Percentiles rank a stretch among this genome's conserved stretches.
Evolutionary conservation across 257 asterid species (phyloP).

Genomic region (Primulina eburnea): DNA sequence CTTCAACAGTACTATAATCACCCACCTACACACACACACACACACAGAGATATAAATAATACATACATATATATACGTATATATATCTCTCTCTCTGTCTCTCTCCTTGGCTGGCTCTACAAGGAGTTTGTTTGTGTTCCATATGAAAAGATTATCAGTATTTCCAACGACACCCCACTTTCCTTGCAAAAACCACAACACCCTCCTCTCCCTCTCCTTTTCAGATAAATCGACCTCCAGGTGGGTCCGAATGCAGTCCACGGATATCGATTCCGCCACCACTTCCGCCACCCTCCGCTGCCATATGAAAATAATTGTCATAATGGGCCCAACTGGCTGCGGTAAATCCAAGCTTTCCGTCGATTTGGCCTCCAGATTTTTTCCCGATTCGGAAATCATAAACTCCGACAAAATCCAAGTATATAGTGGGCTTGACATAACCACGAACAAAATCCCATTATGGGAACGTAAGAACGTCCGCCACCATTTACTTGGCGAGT

Average conservation of each 20-base stretch:
- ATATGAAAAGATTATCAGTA: constrained; percentile 44
- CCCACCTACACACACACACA: neutral
- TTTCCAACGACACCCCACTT: constrained; percentile 22
- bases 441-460: constrained; percentile 73
- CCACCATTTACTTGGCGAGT: constrained; percentile 79
- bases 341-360: constrained; percentile 84
- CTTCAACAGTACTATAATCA: neutral
- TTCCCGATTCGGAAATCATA: constrained; percentile 60
- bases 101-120: neutral
- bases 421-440: constrained; percentile 56
- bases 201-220: constrained; percentile 23
- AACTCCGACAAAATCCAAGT: constrained; percentile 91
- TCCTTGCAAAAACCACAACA: constrained; percentile 11
- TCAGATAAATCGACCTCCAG: constrained; percentile 13
- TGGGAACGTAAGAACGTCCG: constrained; percentile 49
- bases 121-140: constrained; percentile 17
- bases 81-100: neutral
- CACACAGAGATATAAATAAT: too few relatives aligned
- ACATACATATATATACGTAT: neutral
- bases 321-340: constrained; percentile 90
- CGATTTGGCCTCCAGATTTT: constrained; percentile 63
- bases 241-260: constrained; percentile 32
- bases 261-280: constrained; percentile 25
- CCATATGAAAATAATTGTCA: constrained; percentile 47
- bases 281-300: constrained; percentile 25